A percentile compares a stretch with the other conserved stretches of the same genome.
These are phyloP conservation scores for Trichosporon asahii DNA, from an alignment of 1,284 basidiomycete genomes.

Conservation along the genomic window DNA sequence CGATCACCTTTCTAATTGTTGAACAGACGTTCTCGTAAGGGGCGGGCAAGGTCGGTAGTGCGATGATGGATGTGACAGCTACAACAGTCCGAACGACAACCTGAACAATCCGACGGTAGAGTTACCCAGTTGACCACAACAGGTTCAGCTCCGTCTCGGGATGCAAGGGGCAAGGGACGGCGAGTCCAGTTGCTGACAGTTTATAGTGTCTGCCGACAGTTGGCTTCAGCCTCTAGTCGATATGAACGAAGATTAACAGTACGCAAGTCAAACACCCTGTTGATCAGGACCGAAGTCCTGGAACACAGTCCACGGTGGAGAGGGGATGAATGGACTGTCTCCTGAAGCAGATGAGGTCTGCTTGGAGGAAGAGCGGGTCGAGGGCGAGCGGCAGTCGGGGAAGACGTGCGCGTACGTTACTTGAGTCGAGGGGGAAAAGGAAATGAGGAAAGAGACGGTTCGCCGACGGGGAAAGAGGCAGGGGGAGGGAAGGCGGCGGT, in stretches of 20 bases:
- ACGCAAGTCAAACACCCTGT: slow-evolving; percentile 5
- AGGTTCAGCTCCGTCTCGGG: not conserved
- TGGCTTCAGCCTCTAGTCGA: not conserved
- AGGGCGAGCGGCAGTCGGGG: not conserved
- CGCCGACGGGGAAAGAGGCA: not conserved
- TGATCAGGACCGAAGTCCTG: slow-evolving; percentile 7
- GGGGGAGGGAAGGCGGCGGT: not conserved
- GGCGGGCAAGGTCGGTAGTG: not conserved
- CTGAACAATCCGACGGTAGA: not conserved
- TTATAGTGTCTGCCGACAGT: slow-evolving; percentile 1
- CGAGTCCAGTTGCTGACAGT: not conserved
- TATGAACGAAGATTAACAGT: not conserved
- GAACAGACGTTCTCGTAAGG: not conserved
- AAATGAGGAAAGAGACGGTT: not conserved
- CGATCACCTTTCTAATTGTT: not conserved
- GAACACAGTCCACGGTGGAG: not conserved
- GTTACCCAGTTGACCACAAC: not conserved
- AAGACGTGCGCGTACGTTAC: not conserved
- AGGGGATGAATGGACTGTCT: not conserved
- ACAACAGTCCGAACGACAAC: not conserved
- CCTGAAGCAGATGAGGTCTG: not conserved
- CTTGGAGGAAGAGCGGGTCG: not conserved
- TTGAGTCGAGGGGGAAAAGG: no score
- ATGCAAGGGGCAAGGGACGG: not conserved
- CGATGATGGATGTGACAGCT: not conserved